phyloP scores from a whole-genome alignment of 2,329 filamentous ascomycete species.

The Akanthomyces lecanii region DNA sequence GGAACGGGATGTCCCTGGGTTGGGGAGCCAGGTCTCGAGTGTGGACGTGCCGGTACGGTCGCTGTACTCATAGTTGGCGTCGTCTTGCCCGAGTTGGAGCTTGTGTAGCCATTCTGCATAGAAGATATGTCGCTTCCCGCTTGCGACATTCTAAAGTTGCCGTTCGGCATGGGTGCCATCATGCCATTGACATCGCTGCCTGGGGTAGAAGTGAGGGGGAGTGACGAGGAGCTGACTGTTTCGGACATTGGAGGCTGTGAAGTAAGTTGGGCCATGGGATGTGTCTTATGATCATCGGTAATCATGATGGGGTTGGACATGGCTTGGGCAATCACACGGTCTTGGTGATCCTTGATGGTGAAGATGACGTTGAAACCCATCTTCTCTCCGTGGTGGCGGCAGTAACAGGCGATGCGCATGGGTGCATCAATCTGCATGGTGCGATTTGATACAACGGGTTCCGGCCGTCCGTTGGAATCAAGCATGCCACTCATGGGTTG shows the following conservation, averaged over 20 bases:
- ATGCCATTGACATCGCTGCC: conserved; percentile 29
- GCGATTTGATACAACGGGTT: conserved; percentile 48
- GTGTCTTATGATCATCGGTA: conserved; percentile 95
- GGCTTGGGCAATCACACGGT: conserved; percentile 74
- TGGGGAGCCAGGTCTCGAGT: conserved; percentile 73
- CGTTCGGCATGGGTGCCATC: conserved; percentile 31
- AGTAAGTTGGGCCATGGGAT: conserved; percentile 35
- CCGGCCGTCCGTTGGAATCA: conserved; percentile 38
- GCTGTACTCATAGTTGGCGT: conserved; percentile 27
- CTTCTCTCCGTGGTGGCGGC: conserved; percentile 91
- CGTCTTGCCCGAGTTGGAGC: conserved; percentile 29
- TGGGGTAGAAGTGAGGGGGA: conserved; percentile 19
- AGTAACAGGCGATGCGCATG: conserved; percentile 97
- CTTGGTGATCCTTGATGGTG: conserved; percentile 79
- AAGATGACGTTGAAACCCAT: conserved; percentile 90
- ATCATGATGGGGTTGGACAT: conserved; percentile 91
- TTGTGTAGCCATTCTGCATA: conserved; percentile 42
- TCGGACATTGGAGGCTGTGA: conserved; percentile 29
- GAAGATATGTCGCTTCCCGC: conserved; percentile 57
- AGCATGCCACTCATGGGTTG: conserved; percentile 54
- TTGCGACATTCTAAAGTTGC: conserved; percentile 52
- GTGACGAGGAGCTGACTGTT: conserved; percentile 23
- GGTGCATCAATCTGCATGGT: conserved; percentile 77
- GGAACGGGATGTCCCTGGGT: conserved; percentile 60
- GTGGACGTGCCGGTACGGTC: conserved; percentile 28